These are phyloP conservation scores for Entrophospora sp. DNA, from an alignment of 192 early-diverging fungal species.

Conservation along the genomic window DNA sequence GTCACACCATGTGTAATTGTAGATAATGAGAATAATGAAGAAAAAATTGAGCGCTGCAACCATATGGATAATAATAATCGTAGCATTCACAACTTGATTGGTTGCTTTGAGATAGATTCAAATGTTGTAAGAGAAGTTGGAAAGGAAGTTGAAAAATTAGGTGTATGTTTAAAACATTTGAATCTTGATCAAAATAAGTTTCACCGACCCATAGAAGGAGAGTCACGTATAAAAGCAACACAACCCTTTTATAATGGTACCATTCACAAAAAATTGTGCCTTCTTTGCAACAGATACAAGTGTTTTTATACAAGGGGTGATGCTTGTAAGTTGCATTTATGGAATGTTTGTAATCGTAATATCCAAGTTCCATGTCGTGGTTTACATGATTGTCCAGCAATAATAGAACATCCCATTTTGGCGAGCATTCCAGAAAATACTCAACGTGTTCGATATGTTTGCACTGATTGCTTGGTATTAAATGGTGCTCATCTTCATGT, in stretches of 20 bases:
- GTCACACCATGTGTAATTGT: no score
- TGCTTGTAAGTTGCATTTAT: background rate
- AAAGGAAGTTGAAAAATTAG: background rate
- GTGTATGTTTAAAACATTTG: background rate
- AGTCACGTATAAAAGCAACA: background rate
- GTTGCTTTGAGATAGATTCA: background rate
- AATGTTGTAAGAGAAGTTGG: background rate
- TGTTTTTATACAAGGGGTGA: background rate
- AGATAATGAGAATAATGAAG: no score
- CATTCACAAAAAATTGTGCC: background rate
- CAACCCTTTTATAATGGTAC: no score
- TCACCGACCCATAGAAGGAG: background rate
- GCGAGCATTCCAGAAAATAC: background rate
- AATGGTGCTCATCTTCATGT: no score
- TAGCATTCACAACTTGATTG: slow-evolving; percentile 2
- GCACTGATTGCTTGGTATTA: no score
- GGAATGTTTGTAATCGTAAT: background rate
- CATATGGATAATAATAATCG: no score
- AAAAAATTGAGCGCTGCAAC: no score
- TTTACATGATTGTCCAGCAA: background rate
- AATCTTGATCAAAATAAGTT: background rate
- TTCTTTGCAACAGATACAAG: background rate
- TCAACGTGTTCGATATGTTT: no score
- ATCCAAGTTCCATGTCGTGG: background rate
- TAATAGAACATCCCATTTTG: background rate